Evolutionary conservation across 139 green algal species (phyloP).

Genomic region (Picochlorum costavermella): DNA sequence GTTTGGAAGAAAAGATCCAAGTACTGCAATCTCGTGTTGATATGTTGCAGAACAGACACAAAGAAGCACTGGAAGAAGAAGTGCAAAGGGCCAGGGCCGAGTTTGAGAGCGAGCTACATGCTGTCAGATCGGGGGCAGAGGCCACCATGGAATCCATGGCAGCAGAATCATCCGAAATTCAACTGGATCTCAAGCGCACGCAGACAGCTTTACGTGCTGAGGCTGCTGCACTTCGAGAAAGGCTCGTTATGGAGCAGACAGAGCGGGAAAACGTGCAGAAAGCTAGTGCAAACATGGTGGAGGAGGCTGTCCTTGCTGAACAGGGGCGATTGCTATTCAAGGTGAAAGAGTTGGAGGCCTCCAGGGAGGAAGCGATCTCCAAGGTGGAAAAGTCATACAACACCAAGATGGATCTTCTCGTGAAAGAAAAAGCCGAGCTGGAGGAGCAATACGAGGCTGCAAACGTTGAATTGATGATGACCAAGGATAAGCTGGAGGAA

Average conservation of each 20-base stretch:
- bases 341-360: neutral
- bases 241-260: neutral
- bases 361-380: neutral
- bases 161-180: constrained; percentile 5
- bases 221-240: constrained; percentile 6
- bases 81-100: neutral
- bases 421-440: neutral
- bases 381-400: constrained; percentile 9
- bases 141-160: constrained; percentile 1
- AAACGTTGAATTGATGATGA: too few relatives aligned
- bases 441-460: too few relatives aligned
- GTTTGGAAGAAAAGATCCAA: too few relatives aligned
- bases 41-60: neutral
- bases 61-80: neutral
- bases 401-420: constrained; percentile 1
- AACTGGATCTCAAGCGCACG: constrained; percentile 5
- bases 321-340: neutral
- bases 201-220: neutral
- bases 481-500: too few relatives aligned
- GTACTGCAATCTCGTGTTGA: too few relatives aligned
- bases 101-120: neutral
- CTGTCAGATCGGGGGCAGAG: constrained; percentile 4
- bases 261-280: neutral
- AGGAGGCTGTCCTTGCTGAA: neutral
- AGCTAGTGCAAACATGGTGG: neutral